Conservation (phyloP, 1,284 basidiomycete genomes). For the Wolfiporia cocos region DNA sequence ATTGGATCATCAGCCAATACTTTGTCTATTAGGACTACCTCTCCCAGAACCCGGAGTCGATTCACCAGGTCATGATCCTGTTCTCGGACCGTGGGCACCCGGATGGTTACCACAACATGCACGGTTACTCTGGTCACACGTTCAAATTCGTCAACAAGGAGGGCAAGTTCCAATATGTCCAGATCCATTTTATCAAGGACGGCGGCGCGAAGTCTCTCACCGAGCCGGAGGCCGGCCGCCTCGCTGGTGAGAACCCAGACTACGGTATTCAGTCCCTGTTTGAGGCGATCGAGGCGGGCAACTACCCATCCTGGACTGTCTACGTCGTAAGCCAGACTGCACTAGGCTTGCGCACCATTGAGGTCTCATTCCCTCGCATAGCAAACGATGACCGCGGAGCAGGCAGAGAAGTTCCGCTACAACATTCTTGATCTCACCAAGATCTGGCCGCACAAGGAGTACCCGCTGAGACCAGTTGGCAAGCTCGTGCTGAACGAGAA, state of each 20-base stretch:
- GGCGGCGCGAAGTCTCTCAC: conserved; percentile 78
- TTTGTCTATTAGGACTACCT: conserved; percentile 68
- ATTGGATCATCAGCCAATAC: background rate
- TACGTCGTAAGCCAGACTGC: conserved; percentile 37
- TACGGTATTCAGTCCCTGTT: conserved; percentile 76
- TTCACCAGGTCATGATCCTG: conserved; percentile 87
- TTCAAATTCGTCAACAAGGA: conserved; percentile 83
- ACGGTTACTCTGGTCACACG: conserved; percentile 94
- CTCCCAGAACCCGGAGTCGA: conserved; percentile 86
- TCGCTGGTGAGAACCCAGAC: conserved; percentile 77
- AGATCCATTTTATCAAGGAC: conserved; percentile 75
- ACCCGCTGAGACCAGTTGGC: conserved; percentile 82
- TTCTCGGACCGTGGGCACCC: conserved; percentile 92
- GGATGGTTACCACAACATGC: conserved; percentile 75
- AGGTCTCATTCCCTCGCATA: conserved; percentile 18
- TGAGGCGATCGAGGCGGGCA: conserved; percentile 72
- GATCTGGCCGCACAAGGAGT: conserved; percentile 81
- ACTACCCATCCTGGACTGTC: conserved; percentile 78
- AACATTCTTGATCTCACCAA: conserved; percentile 91
- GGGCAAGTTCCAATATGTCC: conserved; percentile 78
- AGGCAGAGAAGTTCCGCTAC: conserved; percentile 89
- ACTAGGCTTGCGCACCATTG: background rate
- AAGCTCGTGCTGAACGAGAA: conserved; percentile 87
- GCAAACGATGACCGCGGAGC: conserved; percentile 87
- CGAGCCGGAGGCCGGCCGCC: conserved; percentile 42